phyloP scores from a whole-genome alignment of 768 basidiomycete species.

The Coprinopsis sp. region DNA sequence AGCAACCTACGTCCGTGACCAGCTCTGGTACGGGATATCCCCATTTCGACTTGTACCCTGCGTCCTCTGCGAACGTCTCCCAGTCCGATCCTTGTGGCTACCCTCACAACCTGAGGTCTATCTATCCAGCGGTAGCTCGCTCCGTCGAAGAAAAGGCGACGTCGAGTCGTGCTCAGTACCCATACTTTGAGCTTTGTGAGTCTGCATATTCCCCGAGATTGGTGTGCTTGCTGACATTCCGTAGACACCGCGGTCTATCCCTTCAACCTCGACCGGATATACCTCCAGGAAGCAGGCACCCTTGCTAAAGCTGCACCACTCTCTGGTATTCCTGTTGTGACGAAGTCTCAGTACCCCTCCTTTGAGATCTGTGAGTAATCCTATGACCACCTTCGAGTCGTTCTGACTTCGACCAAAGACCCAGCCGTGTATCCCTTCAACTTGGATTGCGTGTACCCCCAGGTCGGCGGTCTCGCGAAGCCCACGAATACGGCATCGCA shows the following conservation, averaged over 20 bases:
- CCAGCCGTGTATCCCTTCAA: conserved; percentile 19
- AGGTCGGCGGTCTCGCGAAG: not conserved
- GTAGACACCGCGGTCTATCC: conserved; percentile 20
- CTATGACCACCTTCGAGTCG: too few species aligned
- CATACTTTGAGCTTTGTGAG: conserved; percentile 21
- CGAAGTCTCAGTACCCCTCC: conserved; percentile 15
- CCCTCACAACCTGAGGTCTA: conserved; percentile 22
- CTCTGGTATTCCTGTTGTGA: not conserved
- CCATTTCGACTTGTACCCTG: conserved; percentile 4
- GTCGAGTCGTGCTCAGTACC: conserved; percentile 13
- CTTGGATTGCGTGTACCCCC: conserved; percentile 16
- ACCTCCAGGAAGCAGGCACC: conserved; percentile 4
- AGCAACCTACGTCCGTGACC: conserved; percentile 4
- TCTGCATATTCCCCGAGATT: not conserved
- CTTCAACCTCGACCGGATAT: conserved; percentile 15
- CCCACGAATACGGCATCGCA: too few species aligned
- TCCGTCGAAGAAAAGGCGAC: not conserved
- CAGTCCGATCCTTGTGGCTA: conserved; percentile 27
- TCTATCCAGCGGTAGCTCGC: not conserved
- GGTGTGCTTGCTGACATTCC: not conserved
- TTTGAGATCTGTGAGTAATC: conserved; percentile 19
- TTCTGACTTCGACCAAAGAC: conserved; percentile 11
- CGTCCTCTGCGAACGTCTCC: not conserved
- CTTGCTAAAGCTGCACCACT: not conserved
- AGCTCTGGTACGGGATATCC: conserved; percentile 14